Evolutionary conservation across 352 stramenopile species (phyloP).

Genomic region (Phytophthora melonis): DNA sequence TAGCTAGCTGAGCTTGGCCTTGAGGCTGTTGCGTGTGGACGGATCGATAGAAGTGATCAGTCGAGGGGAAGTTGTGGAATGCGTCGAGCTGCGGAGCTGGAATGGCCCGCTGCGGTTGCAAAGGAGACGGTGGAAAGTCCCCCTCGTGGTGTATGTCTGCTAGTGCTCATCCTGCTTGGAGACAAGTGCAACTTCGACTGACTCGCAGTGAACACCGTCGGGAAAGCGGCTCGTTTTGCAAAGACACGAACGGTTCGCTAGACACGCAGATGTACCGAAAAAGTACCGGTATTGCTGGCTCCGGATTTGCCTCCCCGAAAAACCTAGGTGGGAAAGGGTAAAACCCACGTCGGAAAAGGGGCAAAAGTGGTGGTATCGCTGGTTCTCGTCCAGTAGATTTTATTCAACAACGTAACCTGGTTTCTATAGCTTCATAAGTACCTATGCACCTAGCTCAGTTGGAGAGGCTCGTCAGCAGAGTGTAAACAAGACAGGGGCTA

Average conservation of each 20-base stretch:
- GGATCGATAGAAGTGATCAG: background rate
- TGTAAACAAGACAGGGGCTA: too few relatives aligned
- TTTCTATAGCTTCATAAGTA: too few relatives aligned
- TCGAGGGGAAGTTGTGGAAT: background rate
- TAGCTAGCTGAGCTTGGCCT: slow-evolving; percentile 19
- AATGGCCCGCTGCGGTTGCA: background rate
- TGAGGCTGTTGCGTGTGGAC: background rate
- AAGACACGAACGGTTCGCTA: background rate
- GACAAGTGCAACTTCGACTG: background rate
- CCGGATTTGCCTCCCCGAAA: background rate
- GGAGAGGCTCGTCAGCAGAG: too few relatives aligned
- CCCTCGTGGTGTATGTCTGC: background rate
- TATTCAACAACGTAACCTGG: too few relatives aligned
- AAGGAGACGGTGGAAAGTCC: background rate
- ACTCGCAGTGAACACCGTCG: background rate
- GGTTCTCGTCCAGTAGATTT: too few relatives aligned
- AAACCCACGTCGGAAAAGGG: too few relatives aligned
- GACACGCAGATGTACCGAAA: background rate
- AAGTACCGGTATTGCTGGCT: background rate
- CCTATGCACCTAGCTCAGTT: too few relatives aligned
- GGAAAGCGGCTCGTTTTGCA: background rate
- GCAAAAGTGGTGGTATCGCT: too few relatives aligned
- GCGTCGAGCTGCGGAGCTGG: background rate
- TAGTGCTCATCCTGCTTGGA: background rate
- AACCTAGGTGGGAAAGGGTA: background rate